Conservation (phyloP, 179 eudicot genomes). For the Drosera spatulata region DNA sequence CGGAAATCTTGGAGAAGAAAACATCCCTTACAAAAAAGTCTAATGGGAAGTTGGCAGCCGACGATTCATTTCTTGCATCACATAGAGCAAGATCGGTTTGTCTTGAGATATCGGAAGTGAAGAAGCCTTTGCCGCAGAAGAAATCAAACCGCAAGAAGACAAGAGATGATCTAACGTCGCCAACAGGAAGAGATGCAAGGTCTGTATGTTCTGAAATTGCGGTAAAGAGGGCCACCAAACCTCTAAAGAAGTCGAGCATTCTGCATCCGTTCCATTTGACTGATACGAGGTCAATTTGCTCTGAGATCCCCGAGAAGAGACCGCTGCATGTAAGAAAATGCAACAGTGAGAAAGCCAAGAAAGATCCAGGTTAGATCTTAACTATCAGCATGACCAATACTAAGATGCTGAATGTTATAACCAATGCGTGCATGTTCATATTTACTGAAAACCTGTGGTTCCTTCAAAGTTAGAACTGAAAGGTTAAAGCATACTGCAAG, state of each 20-base stretch:
- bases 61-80: slow-evolving; percentile 11
- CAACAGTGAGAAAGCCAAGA: slow-evolving; percentile 14
- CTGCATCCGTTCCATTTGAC: neutral
- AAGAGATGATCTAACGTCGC: slow-evolving; percentile 7
- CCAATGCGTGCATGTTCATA: too few relatives aligned
- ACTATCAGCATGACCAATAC: too few relatives aligned
- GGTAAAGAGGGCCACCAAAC: slow-evolving; percentile 12
- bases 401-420: too few relatives aligned
- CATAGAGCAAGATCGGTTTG: slow-evolving; percentile 3
- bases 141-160: slow-evolving; percentile 12
- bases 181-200: slow-evolving; percentile 6
- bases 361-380: slow-evolving; percentile 22
- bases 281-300: slow-evolving; percentile 1
- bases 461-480: too few relatives aligned
- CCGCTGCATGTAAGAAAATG: slow-evolving; percentile 12
- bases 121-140: slow-evolving; percentile 1
- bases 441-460: too few relatives aligned
- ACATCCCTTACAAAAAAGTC: slow-evolving; percentile 9
- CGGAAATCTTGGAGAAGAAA: slow-evolving; percentile 27
- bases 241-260: slow-evolving; percentile 11
- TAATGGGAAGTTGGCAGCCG: slow-evolving; percentile 1
- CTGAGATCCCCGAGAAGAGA: slow-evolving; percentile 13
- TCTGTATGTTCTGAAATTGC: slow-evolving; percentile 9
- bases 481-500: too few relatives aligned
- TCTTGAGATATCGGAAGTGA: slow-evolving; percentile 9